Percentiles rank a stretch among this genome's conserved stretches.
These are phyloP conservation scores for Monilinia vaccinii-corymbosi DNA, from an alignment of 2,329 filamentous ascomycete genomes.

Conservation along the genomic window DNA sequence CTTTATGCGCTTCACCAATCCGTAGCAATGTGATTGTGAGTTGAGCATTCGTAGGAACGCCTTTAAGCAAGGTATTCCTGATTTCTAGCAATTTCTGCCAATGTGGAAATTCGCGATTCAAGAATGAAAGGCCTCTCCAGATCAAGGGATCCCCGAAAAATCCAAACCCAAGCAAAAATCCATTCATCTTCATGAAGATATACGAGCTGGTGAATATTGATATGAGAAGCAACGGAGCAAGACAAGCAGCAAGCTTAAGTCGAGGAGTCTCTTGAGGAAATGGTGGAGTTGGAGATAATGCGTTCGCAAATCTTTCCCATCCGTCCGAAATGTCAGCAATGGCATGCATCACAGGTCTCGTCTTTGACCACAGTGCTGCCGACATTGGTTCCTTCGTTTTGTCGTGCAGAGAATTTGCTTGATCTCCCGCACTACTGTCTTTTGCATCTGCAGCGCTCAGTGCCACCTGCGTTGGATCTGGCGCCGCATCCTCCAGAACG, in stretches of 20 bases:
- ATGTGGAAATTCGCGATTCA: constrained; percentile 55
- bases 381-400: constrained; percentile 74
- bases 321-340: constrained; percentile 50
- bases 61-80: constrained; percentile 68
- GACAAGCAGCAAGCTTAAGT: constrained; percentile 42
- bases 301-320: constrained; percentile 56
- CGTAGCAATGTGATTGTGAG: constrained; percentile 72
- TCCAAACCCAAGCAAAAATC: constrained; percentile 59
- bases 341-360: constrained; percentile 62
- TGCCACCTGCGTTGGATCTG: constrained; percentile 52
- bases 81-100: constrained; percentile 71
- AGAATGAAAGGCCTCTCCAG: constrained; percentile 44
- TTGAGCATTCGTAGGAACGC: constrained; percentile 80
- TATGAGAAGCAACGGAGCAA: constrained; percentile 42
- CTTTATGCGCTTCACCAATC: constrained; percentile 72
- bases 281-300: constrained; percentile 53
- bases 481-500: constrained; percentile 41
- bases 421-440: constrained; percentile 41
- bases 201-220: constrained; percentile 49
- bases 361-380: constrained; percentile 66
- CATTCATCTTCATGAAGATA: constrained; percentile 53
- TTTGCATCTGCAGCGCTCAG: constrained; percentile 42
- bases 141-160: constrained; percentile 78
- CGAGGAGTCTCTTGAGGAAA: constrained; percentile 47
- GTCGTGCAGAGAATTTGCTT: constrained; percentile 47